phyloP scores from a whole-genome alignment of 2,329 filamentous ascomycete genomes.

The Didymella sp. region DNA sequence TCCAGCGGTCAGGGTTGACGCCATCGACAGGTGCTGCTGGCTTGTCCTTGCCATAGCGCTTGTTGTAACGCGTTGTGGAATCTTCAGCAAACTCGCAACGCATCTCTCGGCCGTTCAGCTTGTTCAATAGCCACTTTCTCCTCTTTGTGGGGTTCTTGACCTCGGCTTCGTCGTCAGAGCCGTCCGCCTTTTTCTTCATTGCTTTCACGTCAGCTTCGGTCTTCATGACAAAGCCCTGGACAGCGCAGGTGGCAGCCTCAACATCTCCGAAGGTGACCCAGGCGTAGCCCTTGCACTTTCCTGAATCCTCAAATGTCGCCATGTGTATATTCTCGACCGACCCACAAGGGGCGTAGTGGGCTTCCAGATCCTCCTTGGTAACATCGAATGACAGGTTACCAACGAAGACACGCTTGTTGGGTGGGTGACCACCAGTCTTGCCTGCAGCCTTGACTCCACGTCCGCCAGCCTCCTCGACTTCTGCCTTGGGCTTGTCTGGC shows the following conservation, averaged over 20 bases:
- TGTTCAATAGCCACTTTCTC: constrained; percentile 81
- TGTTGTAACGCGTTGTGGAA: constrained; percentile 86
- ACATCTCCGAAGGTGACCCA: constrained; percentile 91
- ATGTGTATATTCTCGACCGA: constrained; percentile 82
- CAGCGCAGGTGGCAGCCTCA: constrained; percentile 75
- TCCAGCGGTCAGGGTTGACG: constrained; percentile 40
- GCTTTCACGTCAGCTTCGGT: constrained; percentile 57
- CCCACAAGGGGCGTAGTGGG: constrained; percentile 86
- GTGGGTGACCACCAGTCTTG: constrained; percentile 60
- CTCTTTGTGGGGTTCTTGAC: constrained; percentile 57
- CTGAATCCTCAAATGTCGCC: constrained; percentile 93
- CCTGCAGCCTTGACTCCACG: constrained; percentile 41
- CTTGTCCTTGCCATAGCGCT: constrained; percentile 82
- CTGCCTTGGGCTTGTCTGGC: constrained; percentile 68
- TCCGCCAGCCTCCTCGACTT: constrained; percentile 29
- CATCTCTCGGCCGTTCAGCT: constrained; percentile 77
- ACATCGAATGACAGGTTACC: constrained; percentile 63
- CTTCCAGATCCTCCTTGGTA: constrained; percentile 76
- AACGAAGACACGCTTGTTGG: constrained; percentile 83
- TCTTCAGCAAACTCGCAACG: constrained; percentile 96
- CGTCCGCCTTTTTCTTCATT: constrained; percentile 60
- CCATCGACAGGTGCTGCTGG: constrained; percentile 42
- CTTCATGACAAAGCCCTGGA: constrained; percentile 80
- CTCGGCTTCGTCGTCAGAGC: constrained; percentile 60
- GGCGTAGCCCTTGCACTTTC: constrained; percentile 97